phyloP scores from a whole-genome alignment of 106 monocot genomes.

The Gastrodia elata region DNA sequence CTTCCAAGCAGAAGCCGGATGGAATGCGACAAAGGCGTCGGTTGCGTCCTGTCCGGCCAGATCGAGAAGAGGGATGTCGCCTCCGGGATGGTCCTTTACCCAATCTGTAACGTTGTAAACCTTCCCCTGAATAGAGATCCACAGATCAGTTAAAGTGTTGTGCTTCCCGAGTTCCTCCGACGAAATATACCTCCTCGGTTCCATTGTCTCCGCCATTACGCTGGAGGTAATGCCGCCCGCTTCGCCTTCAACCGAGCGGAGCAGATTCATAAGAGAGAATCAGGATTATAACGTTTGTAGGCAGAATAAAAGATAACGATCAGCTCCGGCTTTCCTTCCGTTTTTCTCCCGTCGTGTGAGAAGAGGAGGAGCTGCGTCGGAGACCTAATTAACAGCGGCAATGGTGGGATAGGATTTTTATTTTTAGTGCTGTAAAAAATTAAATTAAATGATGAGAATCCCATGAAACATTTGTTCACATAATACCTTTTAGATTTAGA shows the following conservation, averaged over 20 bases:
- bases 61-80: conserved; percentile 40
- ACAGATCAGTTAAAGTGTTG: conserved; percentile 32
- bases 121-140: conserved; percentile 67
- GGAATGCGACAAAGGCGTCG: conserved; percentile 65
- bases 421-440: too few relatives aligned
- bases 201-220: neutral
- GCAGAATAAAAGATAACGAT: neutral
- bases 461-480: neutral
- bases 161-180: conserved; percentile 34
- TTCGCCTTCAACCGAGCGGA: neutral
- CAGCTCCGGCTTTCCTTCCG: neutral
- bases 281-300: too few relatives aligned
- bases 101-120: conserved; percentile 61
- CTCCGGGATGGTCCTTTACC: conserved; percentile 44
- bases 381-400: too few relatives aligned
- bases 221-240: neutral
- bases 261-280: neutral
- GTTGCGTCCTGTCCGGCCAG: conserved; percentile 69
- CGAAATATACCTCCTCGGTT: conserved; percentile 23
- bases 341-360: neutral
- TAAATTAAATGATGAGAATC: neutral
- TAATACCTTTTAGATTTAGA: neutral
- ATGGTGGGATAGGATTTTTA: too few relatives aligned
- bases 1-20: conserved; percentile 44
- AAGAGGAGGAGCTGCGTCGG: too few relatives aligned